A percentile compares a stretch with the other conserved stretches of the same genome.
phyloP scores from a whole-genome alignment of 352 stramenopile species.

The Poterioochromonas sp. region DNA sequence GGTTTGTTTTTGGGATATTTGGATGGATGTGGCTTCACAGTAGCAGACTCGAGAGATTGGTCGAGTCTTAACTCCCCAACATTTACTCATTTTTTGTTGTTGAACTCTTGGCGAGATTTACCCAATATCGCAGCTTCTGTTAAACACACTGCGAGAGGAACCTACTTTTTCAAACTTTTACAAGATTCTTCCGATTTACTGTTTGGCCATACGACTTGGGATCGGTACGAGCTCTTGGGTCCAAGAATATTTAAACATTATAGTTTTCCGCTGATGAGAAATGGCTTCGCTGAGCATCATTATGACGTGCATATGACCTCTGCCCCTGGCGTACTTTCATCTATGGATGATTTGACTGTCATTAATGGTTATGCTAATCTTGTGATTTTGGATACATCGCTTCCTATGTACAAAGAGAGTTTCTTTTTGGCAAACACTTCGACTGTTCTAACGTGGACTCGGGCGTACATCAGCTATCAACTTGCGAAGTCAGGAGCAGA shows the following conservation, averaged over 20 bases:
- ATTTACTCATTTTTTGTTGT: constrained; percentile 1
- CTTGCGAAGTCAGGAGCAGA: not conserved
- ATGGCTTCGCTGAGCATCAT: constrained; percentile 7
- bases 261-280: not conserved
- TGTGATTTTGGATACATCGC: not conserved
- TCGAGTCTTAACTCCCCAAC: not conserved
- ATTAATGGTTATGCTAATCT: not conserved
- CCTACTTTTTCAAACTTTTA: constrained; percentile 2
- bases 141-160: not conserved
- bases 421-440: too few species aligned
- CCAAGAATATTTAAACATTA: constrained; percentile 25
- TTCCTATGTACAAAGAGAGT: not conserved
- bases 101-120: constrained; percentile 15
- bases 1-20: constrained; percentile 4
- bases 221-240: not conserved
- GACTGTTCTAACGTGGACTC: not conserved
- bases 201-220: constrained; percentile 26
- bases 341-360: constrained; percentile 19
- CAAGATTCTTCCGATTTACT: not conserved
- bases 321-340: constrained; percentile 3
- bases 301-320: constrained; percentile 21
- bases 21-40: not conserved
- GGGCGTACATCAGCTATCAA: not conserved
- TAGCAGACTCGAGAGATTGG: not conserved
- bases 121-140: not conserved